Evolutionary conservation across 1,139 yeast genomes (phyloP), one percentile per base, ranked within the genome.

Genomic region (Candida tetrigidarum): DNA sequence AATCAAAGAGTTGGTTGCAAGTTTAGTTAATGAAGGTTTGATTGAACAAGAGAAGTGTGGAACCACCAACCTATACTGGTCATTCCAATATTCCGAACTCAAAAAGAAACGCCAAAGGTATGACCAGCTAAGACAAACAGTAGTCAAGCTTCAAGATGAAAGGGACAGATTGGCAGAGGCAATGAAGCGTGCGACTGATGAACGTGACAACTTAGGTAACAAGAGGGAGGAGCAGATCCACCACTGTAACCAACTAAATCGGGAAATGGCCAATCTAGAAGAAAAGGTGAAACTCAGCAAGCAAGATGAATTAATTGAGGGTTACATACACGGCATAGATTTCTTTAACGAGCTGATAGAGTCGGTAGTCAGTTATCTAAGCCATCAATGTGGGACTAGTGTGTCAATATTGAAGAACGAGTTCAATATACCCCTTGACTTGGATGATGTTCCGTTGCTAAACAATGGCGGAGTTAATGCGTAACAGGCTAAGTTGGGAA

Each of bases 11-110:
- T 51, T 79, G 5, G 57, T 80, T 9, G 74, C 72, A 41, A 55
- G 58, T 11, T 63, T 80, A 47, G 60, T 78, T 5, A 82, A 78
- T 50, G 80, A 75, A 34, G 68, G 67, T 0, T 54, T 78, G 30
- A 67, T 81, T 6, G 71, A 70, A 37, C 68, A 70, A 35, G 82
- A 78, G 49, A 80, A 79, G 59, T 77, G 83, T 54, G 85, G 85
- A 0, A 64, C 67, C 10, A 69, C 78, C 3, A 78, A 78, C 47
- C 64, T 78, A 14, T 80, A 78, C 54, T 80, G 84, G 83, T 66
- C 78, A 39, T 80, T 78, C 54, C 67, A 68, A 41, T 70, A 72
- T 44, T 74, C 74, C 37, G 60, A 36, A 25, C 37, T 60, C 23
- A 56, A 57, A 14, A 57, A 57, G 9, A 37, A 41, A 10, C 32